These are phyloP conservation scores for Aspergillus awamori DNA, from an alignment of 2,329 filamentous ascomycete species.

Conservation along the genomic window DNA sequence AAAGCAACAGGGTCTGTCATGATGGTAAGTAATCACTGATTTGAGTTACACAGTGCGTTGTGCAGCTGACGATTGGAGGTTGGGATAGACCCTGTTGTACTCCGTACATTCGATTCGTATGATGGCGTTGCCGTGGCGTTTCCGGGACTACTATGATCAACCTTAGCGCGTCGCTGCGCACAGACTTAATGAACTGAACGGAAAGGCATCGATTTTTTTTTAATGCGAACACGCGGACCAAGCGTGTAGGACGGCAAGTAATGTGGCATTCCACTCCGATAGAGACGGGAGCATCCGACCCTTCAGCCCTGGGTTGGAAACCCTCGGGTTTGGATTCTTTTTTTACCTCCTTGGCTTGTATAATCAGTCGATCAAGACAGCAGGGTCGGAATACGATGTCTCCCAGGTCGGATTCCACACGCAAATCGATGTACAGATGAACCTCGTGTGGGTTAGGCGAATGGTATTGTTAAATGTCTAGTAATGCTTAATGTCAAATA, in stretches of 20 bases:
- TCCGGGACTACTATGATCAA: slow-evolving; percentile 15
- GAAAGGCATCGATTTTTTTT: slow-evolving; percentile 18
- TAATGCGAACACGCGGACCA: slow-evolving; percentile 25
- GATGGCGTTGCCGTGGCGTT: slow-evolving; percentile 20
- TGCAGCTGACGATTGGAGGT: neutral
- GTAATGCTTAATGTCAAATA: slow-evolving; percentile 33
- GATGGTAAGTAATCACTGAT: slow-evolving; percentile 9
- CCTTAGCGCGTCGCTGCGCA: slow-evolving; percentile 13
- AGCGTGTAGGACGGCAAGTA: slow-evolving; percentile 12
- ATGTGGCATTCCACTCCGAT: slow-evolving; percentile 18
- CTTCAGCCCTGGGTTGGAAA: neutral
- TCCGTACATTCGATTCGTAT: slow-evolving; percentile 9
- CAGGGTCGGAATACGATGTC: neutral
- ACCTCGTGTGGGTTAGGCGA: slow-evolving; percentile 7
- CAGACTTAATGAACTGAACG: slow-evolving; percentile 29
- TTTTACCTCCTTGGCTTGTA: slow-evolving; percentile 3
- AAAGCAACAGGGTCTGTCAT: slow-evolving; percentile 3
- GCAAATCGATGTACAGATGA: slow-evolving; percentile 11
- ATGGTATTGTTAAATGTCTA: slow-evolving; percentile 18
- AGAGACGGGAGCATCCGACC: slow-evolving; percentile 8
- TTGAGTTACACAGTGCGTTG: neutral
- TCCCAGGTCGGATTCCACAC: neutral
- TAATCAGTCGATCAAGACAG: slow-evolving; percentile 7
- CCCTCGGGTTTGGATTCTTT: neutral
- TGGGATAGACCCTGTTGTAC: slow-evolving; percentile 2